These are phyloP conservation scores for Zygnema cylindricum DNA, from an alignment of 139 green algal species.

Conservation along the genomic window DNA sequence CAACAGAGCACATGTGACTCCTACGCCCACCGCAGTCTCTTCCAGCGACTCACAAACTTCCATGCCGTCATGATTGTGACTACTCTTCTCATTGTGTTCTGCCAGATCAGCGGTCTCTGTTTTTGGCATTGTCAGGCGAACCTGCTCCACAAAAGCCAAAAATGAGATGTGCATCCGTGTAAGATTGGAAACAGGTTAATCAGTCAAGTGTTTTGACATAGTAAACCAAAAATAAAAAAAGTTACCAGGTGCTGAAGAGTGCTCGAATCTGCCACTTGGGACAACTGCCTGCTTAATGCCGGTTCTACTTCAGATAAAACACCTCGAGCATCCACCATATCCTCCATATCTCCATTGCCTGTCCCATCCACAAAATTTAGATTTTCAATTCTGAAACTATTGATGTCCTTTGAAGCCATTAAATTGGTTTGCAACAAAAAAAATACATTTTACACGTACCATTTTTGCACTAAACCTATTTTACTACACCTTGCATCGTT, in stretches of 20 bases:
- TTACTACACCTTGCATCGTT: no score
- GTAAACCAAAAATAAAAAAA: no score
- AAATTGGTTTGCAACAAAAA: no score
- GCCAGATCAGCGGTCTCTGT: not conserved
- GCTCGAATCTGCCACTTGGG: not conserved
- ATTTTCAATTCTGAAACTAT: no score
- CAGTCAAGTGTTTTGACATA: no score
- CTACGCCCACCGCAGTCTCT: not conserved
- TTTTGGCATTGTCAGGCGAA: conserved; percentile 2
- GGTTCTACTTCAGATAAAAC: not conserved
- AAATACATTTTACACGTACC: no score
- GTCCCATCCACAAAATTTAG: not conserved
- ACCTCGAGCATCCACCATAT: not conserved
- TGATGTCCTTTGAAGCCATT: no score
- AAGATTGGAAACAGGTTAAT: no score
- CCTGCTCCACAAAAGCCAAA: not conserved
- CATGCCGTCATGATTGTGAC: not conserved
- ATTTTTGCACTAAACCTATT: no score
- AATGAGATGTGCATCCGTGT: no score
- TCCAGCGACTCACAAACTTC: not conserved
- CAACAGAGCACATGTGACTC: not conserved
- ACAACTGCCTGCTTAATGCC: not conserved
- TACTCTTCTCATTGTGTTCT: not conserved
- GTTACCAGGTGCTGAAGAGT: not conserved
- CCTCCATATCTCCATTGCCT: not conserved